These are phyloP conservation scores for Rhynchosporium secalis DNA, from an alignment of 2,329 filamentous ascomycete genomes.

Conservation along the genomic window DNA sequence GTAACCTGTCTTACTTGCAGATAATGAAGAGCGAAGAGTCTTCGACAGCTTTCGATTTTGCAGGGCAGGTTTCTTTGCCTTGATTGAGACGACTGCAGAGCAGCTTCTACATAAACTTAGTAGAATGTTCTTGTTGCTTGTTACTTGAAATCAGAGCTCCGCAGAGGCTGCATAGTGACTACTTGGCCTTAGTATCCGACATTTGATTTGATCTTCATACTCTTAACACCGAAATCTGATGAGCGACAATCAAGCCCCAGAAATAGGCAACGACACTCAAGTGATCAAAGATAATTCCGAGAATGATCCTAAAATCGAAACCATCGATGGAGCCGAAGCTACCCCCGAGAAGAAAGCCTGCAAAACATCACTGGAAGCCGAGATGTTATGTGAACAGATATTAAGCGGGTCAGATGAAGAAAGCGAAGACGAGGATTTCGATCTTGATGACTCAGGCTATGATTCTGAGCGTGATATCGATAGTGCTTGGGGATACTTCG, in stretches of 20 bases:
- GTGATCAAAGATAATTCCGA: not conserved
- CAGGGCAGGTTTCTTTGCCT: too few relatives aligned
- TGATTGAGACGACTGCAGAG: too few relatives aligned
- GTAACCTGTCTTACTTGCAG: too few relatives aligned
- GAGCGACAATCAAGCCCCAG: not conserved
- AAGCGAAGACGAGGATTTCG: too few relatives aligned
- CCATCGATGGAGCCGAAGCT: not conserved
- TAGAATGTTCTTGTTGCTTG: too few relatives aligned
- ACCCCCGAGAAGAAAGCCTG: not conserved
- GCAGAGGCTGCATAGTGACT: not conserved
- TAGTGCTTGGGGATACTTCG: not conserved
- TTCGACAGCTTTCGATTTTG: too few relatives aligned
- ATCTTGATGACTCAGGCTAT: not conserved
- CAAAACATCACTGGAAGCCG: not conserved
- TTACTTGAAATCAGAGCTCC: too few relatives aligned
- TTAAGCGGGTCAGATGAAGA: too few relatives aligned
- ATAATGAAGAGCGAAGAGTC: too few relatives aligned
- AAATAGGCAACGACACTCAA: not conserved
- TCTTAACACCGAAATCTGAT: not conserved
- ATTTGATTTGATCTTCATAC: not conserved
- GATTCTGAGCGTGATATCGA: not conserved
- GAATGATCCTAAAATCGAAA: not conserved
- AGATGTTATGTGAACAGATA: not conserved
- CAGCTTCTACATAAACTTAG: too few relatives aligned
- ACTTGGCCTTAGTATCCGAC: not conserved